phyloP scores from a whole-genome alignment of 169 alveolate genomes.

The Neospora caninum region DNA sequence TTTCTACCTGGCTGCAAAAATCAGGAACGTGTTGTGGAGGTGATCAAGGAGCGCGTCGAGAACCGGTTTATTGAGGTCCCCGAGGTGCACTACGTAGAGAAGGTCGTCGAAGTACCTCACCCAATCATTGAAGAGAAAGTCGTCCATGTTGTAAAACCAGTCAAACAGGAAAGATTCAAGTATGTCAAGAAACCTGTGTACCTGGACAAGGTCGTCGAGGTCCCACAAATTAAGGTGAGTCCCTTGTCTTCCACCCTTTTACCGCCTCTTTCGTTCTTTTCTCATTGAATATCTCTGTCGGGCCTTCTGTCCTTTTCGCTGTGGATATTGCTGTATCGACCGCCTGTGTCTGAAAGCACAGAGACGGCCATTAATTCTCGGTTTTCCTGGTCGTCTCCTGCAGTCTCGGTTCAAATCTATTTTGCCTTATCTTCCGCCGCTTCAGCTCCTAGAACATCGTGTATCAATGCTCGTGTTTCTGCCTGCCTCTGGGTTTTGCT shows the following conservation, averaged over 20 bases:
- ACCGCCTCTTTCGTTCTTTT: too few species aligned
- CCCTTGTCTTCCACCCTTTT: not conserved
- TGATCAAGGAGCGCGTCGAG: constrained; percentile 65
- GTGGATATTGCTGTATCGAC: not conserved
- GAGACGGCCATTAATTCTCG: too few species aligned
- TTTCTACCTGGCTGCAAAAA: too few species aligned
- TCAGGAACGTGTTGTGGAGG: constrained; percentile 65
- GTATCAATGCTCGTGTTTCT: too few species aligned
- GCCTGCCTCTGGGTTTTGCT: too few species aligned
- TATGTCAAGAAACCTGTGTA: constrained; percentile 67
- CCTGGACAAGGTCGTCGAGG: constrained; percentile 68
- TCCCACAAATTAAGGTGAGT: constrained; percentile 63
- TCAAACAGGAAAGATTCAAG: constrained; percentile 53
- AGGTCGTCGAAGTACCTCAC: constrained; percentile 67
- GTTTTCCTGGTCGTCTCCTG: too few species aligned
- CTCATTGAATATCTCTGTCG: not conserved
- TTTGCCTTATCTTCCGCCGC: too few species aligned
- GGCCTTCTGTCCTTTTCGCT: not conserved
- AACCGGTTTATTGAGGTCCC: constrained; percentile 65
- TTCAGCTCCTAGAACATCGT: too few species aligned
- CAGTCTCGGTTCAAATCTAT: too few species aligned
- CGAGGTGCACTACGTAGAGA: constrained; percentile 66
- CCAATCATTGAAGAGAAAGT: constrained; percentile 62
- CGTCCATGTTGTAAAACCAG: constrained; percentile 57
- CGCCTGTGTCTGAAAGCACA: too few species aligned